A percentile compares a stretch with the other conserved stretches of the same genome.
These are phyloP conservation scores for Melianthus villosus DNA, from an alignment of 441 rosid species.

Conservation along the genomic window DNA sequence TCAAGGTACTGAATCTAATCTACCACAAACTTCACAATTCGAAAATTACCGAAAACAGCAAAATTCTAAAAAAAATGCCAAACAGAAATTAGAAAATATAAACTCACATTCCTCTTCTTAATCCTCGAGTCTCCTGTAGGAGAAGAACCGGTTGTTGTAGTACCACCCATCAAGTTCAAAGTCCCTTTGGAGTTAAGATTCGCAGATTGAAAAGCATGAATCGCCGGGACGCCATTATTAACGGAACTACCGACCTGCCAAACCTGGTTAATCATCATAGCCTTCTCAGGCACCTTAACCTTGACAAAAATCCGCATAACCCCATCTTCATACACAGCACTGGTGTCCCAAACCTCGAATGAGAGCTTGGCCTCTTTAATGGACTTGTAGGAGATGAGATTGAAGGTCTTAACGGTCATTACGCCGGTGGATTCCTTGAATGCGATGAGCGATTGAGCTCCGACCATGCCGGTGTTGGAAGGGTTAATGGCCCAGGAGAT, in stretches of 20 bases:
- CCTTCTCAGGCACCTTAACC: slow-evolving; percentile 27
- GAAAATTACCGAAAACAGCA: background rate
- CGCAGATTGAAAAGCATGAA: slow-evolving; percentile 16
- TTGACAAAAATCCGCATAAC: slow-evolving; percentile 26
- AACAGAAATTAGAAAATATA: background rate
- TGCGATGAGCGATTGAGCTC: slow-evolving; percentile 40
- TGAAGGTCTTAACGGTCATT: slow-evolving; percentile 19
- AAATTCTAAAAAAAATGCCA: background rate
- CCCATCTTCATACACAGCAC: slow-evolving; percentile 22
- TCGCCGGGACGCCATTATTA: slow-evolving; percentile 12
- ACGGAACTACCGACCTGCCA: slow-evolving; percentile 37
- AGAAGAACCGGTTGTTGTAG: slow-evolving; percentile 3
- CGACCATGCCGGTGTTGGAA: slow-evolving; percentile 28
- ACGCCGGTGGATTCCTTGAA: slow-evolving; percentile 15
- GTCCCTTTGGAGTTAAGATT: slow-evolving; percentile 21
- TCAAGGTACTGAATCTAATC: background rate
- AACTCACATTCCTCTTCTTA: slow-evolving; percentile 38
- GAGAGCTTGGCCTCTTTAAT: slow-evolving; percentile 17
- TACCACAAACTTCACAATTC: background rate
- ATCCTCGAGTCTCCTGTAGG: slow-evolving; percentile 12
- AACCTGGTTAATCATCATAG: slow-evolving; percentile 35
- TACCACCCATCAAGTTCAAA: slow-evolving; percentile 17
- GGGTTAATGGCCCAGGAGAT: slow-evolving; percentile 53
- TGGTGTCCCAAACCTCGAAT: slow-evolving; percentile 35
- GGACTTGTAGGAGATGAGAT: slow-evolving; percentile 13